Conservation (phyloP, 1,139 yeast species). For the Yamadazyma buinensis region DNA sequence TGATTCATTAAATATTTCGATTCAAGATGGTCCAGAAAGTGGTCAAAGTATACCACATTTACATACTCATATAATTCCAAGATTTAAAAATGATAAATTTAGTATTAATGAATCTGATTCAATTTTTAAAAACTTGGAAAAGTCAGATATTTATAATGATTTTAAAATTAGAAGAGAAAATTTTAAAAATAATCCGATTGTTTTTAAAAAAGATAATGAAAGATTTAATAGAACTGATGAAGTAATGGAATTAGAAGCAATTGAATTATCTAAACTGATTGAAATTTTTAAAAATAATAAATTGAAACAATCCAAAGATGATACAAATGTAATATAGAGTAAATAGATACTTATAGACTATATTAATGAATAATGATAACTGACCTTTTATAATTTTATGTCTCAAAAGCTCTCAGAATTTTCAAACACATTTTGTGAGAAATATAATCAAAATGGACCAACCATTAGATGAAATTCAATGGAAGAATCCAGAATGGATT, state of each 20-base stretch:
- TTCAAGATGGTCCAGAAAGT: conserved; percentile 94
- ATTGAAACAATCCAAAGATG: too few species aligned
- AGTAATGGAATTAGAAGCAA: conserved; percentile 66
- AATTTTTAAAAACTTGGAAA: conserved; percentile 60
- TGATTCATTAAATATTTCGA: conserved; percentile 79
- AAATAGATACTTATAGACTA: too few species aligned
- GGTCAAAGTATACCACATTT: conserved; percentile 94
- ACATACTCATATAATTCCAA: conserved; percentile 89
- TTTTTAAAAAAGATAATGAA: conserved; percentile 31
- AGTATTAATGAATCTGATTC: conserved; percentile 65
- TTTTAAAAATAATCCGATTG: conserved; percentile 3
- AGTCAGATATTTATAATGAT: conserved; percentile 27
- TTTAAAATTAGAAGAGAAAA: conserved; percentile 24
- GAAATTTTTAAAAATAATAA: conserved; percentile 18
- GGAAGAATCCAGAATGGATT: conserved; percentile 98
- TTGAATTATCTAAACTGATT: conserved; percentile 42
- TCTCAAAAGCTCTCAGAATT: too few species aligned
- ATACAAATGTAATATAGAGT: too few species aligned
- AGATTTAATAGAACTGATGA: conserved; percentile 52
- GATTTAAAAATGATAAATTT: conserved; percentile 60
- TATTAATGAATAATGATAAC: too few species aligned
- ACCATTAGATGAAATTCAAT: conserved; percentile 80
- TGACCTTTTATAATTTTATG: too few species aligned
- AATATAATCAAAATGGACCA: conserved; percentile 8
- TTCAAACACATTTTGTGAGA: too few species aligned